These are phyloP conservation scores for Kalmusia sp. DNA, from an alignment of 2,329 filamentous ascomycete species.

Conservation along the genomic window DNA sequence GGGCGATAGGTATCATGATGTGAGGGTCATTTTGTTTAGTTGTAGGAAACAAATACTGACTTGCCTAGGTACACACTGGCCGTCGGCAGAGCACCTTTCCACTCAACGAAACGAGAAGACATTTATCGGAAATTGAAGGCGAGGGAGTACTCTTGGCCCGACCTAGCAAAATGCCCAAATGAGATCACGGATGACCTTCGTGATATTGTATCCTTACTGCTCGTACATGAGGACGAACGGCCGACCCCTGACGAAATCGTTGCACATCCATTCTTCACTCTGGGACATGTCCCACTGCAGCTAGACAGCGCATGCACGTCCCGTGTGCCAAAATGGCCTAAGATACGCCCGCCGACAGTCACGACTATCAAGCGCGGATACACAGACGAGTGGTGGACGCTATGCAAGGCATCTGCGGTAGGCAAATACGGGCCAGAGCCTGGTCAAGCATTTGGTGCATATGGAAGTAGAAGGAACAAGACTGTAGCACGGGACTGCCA, in stretches of 20 bases:
- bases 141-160: constrained; percentile 82
- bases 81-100: constrained; percentile 94
- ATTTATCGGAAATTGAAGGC: constrained; percentile 75
- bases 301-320: constrained; percentile 55
- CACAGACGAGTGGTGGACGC: constrained; percentile 57
- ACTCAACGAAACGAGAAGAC: constrained; percentile 86
- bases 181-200: constrained; percentile 78
- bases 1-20: constrained; percentile 98
- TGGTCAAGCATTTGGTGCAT: constrained; percentile 55
- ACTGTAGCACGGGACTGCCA: constrained; percentile 59
- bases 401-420: constrained; percentile 60
- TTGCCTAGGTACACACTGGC: constrained; percentile 84
- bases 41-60: constrained; percentile 31
- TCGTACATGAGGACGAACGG: constrained; percentile 76
- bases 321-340: constrained; percentile 56
- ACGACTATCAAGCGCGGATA: constrained; percentile 55
- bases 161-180: constrained; percentile 68
- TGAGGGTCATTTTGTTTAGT: constrained; percentile 48
- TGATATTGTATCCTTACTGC: constrained; percentile 77
- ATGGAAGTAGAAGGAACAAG: constrained; percentile 55
- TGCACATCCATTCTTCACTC: constrained; percentile 79
- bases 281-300: constrained; percentile 72
- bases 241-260: constrained; percentile 81
- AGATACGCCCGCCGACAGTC: constrained; percentile 51
- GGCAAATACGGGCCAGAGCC: constrained; percentile 55